These are phyloP conservation scores for Solanum paucissectum DNA, from an alignment of 257 asterid species.

Conservation along the genomic window DNA sequence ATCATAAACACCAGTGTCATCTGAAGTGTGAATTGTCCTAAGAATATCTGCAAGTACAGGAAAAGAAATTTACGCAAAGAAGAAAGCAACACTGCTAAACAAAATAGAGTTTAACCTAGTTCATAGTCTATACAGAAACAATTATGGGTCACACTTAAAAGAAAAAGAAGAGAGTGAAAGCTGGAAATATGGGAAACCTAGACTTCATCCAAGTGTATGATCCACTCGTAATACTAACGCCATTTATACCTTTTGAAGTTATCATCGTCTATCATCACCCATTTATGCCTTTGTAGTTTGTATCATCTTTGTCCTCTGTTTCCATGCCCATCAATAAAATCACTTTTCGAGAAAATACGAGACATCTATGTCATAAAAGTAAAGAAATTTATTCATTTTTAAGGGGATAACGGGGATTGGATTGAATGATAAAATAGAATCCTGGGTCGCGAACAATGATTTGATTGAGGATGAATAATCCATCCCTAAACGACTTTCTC, in stretches of 20 bases:
- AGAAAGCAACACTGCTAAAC: conserved; percentile 4
- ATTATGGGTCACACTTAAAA: neutral
- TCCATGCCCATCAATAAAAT: neutral
- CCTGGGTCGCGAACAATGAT: neutral
- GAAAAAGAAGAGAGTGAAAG: neutral
- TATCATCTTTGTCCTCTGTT: neutral
- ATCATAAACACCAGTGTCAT: conserved; percentile 61
- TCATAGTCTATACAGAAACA: neutral
- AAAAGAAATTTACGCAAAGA: conserved; percentile 3
- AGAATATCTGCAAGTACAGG: conserved; percentile 51
- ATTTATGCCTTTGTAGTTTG: neutral
- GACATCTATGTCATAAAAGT: neutral
- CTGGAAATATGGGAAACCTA: neutral
- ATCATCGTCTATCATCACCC: neutral
- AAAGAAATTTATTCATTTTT: neutral
- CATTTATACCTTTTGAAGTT: neutral
- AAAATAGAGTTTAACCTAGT: neutral
- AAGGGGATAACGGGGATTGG: neutral
- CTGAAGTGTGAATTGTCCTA: conserved; percentile 70
- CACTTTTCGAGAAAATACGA: neutral
- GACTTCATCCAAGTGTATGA: neutral
- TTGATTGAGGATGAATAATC: neutral
- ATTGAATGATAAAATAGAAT: neutral
- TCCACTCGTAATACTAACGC: neutral
- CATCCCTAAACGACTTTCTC: neutral